Conservation (phyloP, 176 grass and related monocot genomes). For the Ampelocalamus luodianensis region DNA sequence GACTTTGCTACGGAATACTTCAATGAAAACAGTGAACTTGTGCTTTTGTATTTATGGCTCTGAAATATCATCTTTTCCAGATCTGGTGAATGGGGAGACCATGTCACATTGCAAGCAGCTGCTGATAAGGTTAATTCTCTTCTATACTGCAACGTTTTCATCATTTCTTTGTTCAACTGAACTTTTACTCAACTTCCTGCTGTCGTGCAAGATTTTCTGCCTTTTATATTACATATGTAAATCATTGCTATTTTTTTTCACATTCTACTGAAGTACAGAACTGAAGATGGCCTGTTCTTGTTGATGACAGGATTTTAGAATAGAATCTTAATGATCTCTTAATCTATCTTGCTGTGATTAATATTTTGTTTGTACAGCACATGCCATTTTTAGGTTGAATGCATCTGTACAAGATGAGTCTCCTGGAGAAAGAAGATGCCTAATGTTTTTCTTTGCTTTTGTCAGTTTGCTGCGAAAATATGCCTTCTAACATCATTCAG, state of each 20-base stretch:
- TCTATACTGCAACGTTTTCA: conserved; percentile 4
- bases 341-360: neutral
- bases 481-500: conserved; percentile 98
- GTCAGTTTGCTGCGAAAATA: conserved; percentile 95
- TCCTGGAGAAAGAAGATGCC: neutral
- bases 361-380: neutral
- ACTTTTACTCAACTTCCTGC: neutral
- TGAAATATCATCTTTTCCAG: conserved; percentile 45
- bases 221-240: conserved; percentile 12
- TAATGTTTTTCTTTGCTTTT: conserved; percentile 51
- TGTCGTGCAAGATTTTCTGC: neutral
- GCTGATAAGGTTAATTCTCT: conserved; percentile 76
- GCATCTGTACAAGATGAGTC: neutral
- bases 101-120: conserved; percentile 94
- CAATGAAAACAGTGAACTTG: conserved; percentile 3
- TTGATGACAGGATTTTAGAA: neutral
- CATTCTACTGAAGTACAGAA: conserved; percentile 13
- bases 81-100: conserved; percentile 96
- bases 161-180: conserved; percentile 8
- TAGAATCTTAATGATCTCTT: neutral
- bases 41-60: conserved; percentile 1
- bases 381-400: neutral
- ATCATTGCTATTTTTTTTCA: neutral
- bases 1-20: conserved; percentile 2
- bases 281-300: neutral